A percentile compares a stretch with the other conserved stretches of the same genome.
Evolutionary conservation across 2,329 filamentous ascomycete genomes (phyloP).

Genomic region (Penicillium sp.): DNA sequence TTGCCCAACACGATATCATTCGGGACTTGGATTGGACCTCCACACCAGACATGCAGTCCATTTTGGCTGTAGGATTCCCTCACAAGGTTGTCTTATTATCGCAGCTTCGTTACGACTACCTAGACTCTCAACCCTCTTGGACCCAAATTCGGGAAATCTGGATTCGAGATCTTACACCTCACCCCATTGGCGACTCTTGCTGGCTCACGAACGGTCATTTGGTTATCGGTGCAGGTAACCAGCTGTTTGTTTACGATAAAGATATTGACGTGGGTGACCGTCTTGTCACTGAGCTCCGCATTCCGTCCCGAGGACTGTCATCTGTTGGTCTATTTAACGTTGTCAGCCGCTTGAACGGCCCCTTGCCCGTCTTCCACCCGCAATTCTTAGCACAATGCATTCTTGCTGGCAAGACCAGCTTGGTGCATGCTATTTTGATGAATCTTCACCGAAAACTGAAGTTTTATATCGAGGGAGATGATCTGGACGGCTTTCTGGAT

Average conservation of each 20-base stretch:
- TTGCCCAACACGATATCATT: constrained; percentile 70
- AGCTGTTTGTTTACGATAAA: constrained; percentile 81
- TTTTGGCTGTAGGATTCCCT: constrained; percentile 89
- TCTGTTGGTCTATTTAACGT: constrained; percentile 74
- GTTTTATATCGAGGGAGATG: constrained; percentile 77
- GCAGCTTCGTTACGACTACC: constrained; percentile 87
- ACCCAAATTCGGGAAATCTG: constrained; percentile 77
- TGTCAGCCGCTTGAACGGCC: constrained; percentile 79
- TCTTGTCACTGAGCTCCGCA: constrained; percentile 56
- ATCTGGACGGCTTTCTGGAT: constrained; percentile 73
- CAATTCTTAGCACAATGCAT: constrained; percentile 87
- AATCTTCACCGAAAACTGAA: constrained; percentile 74
- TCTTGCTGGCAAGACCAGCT: constrained; percentile 68
- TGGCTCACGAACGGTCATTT: constrained; percentile 86
- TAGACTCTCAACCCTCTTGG: constrained; percentile 88
- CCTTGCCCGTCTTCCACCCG: constrained; percentile 86
- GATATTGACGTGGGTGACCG: constrained; percentile 64
- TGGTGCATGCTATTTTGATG: constrained; percentile 72
- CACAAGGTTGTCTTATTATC: constrained; percentile 77
- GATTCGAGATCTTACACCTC: constrained; percentile 77
- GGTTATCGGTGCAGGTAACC: constrained; percentile 85
- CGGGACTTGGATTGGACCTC: constrained; percentile 92
- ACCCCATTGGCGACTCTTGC: constrained; percentile 88
- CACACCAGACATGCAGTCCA: constrained; percentile 82
- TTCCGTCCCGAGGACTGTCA: constrained; percentile 48